phyloP scores from a whole-genome alignment of 345 rosid species.

The Brassica incana region DNA sequence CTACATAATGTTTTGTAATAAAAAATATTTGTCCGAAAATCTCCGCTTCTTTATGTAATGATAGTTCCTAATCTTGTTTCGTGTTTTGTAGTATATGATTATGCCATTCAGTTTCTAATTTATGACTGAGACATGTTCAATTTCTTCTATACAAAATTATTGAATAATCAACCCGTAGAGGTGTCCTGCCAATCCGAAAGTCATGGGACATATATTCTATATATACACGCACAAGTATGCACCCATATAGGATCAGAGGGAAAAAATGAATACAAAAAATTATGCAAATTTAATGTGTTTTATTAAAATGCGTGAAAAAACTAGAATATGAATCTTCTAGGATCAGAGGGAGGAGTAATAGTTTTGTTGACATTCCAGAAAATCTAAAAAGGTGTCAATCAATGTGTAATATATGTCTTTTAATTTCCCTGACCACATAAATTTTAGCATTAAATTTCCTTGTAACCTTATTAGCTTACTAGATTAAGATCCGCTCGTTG shows the following conservation, averaged over 20 bases:
- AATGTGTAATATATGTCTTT: background rate
- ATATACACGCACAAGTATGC: background rate
- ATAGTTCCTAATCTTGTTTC: background rate
- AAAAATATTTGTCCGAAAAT: too few relatives aligned
- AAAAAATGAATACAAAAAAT: too few relatives aligned
- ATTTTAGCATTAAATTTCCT: constrained; percentile 30
- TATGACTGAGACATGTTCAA: constrained; percentile 28
- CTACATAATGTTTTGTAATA: too few relatives aligned
- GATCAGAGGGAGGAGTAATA: background rate
- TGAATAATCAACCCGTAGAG: constrained; percentile 21
- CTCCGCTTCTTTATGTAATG: background rate
- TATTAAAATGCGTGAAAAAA: too few relatives aligned
- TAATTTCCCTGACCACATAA: background rate
- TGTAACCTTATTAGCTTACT: constrained; percentile 36
- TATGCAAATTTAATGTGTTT: too few relatives aligned
- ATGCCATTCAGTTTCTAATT: background rate
- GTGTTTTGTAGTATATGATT: background rate
- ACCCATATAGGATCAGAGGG: background rate
- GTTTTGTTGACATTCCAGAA: constrained; percentile 21
- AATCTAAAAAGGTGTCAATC: background rate
- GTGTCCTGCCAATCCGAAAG: constrained; percentile 28
- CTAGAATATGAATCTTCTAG: too few relatives aligned
- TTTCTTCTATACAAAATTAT: constrained; percentile 8
- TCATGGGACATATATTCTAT: background rate
- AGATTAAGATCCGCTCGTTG: too few relatives aligned